Base-by-base conservation (phyloP, 208 protist genomes). In the Phytomonas sp. region DNA sequence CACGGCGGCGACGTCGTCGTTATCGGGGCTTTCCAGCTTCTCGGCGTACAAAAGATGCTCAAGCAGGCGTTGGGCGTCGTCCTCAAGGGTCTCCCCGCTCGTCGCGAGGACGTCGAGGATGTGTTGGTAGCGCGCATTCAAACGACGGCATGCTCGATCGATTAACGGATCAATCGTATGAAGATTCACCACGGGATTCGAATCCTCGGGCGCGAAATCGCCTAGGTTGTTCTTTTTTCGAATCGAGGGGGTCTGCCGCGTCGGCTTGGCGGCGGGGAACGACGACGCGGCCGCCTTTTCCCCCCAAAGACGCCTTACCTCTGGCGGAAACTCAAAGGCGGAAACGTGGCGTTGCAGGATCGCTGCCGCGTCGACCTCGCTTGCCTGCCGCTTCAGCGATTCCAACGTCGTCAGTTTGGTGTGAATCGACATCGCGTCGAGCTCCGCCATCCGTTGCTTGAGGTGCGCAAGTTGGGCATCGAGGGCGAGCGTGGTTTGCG, bases 331-430 rank as follows among this genome's bases (percentile, higher is more conserved):
- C 29, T 63, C 26, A 63, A 94, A 91, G 3, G 53, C 17, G 23
- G 71, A 68, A 6, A 92, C 77, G 36, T 76, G 61, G 4, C 32
- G 29, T 2, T 71, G 5, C 51, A 88, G 46, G n/a, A 90, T 53
- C 3, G 43, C 60, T 15, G 77, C 70, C 0, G 70, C 66, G 71
- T 92, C 76, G 13, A 90, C 67, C 20, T 81, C 71, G 56, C 74
- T 74, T 13, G 76, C 80, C 13, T 51, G 65, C 4, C 75, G 72
- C 68, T 92, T 92, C 20, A 80, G 66, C 66, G 68, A 66, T 63
- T 92, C 82, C 46, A 94, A 67, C n/a, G 82, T 71, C 8, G 83
- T 72, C 23, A 94, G 80, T 51, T 88, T 86, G 0, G 75, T 66
- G n/a, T 77, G 77, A 20, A 89, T 43, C 13, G 81, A 89, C 70